Evolutionary conservation across 2,329 filamentous ascomycete genomes (phyloP), one percentile per base, ranked within the genome.

Genomic region (Fusarium paranaense): DNA sequence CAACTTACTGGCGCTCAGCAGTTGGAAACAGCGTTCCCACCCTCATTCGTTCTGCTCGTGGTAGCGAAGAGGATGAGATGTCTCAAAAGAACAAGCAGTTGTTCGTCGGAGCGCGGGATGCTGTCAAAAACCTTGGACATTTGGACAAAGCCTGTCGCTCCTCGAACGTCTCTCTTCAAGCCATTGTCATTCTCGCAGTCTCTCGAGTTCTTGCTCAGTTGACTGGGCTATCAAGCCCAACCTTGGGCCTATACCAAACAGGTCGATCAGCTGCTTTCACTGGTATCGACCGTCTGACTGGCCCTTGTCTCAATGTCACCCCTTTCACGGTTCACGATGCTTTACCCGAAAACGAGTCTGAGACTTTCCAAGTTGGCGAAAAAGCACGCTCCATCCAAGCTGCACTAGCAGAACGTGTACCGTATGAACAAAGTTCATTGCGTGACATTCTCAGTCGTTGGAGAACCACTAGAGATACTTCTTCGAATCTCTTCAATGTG

Each of bases 361-460:
- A 58, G 33, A 3, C 22, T 30, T 8, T 58, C 22, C 54, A 58
- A n/a, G 54, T 58, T 58, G 33, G 35, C 14, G 35, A 58, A 58
- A 58, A 58, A 13, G 54, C 54, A 22, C 20, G 22, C 1, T 58
- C 54, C 10, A 40, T 58, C 10, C 54, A 58, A 30, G 22, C 35
- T n/a, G 22, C 54, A 30, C 33, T 58, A 16, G 54, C 54, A 58
- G 54, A 40, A n/a, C 54, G 54, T n/a, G 14, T 58, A 14, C 54
- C 54, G 35, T 58, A 58, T 38, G 54, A 58, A 58, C 54, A 58
- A 13, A 58, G 54, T 38, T 58, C 54, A 58, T 27, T 58, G 35
- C 35, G 35, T n/a, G 54, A 58, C 54, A 58, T 58, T 58, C 54
- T 58, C 14, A 30, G 14, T 33, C 4, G 9, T 38, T 58, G 54